Percentiles rank a stretch among this genome's conserved stretches.
phyloP scores from a whole-genome alignment of 1,139 yeast genomes.

The Candida sojae region DNA sequence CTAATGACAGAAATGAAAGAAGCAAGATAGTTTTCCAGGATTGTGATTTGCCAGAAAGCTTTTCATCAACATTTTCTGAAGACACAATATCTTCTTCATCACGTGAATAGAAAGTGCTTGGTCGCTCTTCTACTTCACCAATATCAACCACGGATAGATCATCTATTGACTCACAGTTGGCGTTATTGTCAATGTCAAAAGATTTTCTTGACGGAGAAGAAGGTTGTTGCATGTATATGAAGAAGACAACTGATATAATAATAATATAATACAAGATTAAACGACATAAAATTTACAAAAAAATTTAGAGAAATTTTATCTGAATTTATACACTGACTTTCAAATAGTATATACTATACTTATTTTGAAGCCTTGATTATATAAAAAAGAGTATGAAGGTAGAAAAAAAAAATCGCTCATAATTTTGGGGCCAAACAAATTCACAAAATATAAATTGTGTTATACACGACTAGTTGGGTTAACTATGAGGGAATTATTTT shows the following conservation, averaged over 20 bases:
- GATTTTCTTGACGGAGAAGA: constrained; percentile 1
- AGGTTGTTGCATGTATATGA: background rate
- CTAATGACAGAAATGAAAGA: constrained; percentile 42
- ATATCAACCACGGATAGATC: constrained; percentile 2
- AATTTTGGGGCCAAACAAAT: background rate
- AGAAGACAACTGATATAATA: too few species aligned
- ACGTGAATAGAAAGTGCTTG: background rate
- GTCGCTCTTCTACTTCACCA: constrained; percentile 5
- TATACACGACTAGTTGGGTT: too few species aligned
- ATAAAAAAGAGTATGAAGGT: background rate
- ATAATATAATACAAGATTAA: too few species aligned
- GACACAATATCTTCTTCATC: constrained; percentile 8
- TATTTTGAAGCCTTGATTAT: background rate
- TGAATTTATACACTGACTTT: too few species aligned
- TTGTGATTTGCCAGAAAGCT: constrained; percentile 12
- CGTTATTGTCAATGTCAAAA: background rate
- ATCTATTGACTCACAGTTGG: constrained; percentile 1
- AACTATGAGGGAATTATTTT: too few species aligned
- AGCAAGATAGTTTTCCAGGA: constrained; percentile 25
- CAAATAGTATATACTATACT: too few species aligned
- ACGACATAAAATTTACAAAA: too few species aligned
- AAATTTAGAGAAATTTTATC: too few species aligned
- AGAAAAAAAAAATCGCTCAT: constrained; percentile 1
- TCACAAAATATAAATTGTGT: background rate
- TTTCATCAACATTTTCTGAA: background rate